Conservation (phyloP, 495 filamentous ascomycete species). For the Rostrohypoxylon terebratum region DNA sequence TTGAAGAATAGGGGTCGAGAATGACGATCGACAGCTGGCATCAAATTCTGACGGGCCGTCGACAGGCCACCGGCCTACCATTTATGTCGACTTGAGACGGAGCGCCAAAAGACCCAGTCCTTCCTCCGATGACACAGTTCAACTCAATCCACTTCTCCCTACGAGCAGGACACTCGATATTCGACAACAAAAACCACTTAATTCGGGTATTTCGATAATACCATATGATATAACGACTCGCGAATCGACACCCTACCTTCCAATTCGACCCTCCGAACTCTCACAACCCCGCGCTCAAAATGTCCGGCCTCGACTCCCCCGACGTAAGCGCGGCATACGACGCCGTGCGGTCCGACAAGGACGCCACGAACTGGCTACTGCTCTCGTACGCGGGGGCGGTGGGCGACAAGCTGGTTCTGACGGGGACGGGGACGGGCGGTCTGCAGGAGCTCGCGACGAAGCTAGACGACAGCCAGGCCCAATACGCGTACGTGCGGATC, state of each 20-base stretch:
- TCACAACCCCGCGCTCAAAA: constrained; percentile 40
- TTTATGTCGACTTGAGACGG: constrained; percentile 24
- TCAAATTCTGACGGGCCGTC: constrained; percentile 18
- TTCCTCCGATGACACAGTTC: constrained; percentile 1
- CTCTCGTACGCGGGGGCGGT: constrained; percentile 63
- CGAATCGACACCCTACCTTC: constrained; percentile 1
- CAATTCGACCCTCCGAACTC: constrained; percentile 7
- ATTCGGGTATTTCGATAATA: constrained; percentile 6
- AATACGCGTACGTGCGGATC: constrained; percentile 68
- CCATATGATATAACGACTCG: constrained; percentile 37
- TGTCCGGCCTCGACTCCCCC: constrained; percentile 61
- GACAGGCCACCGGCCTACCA: constrained; percentile 7
- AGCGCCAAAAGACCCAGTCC: constrained; percentile 11
- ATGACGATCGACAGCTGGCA: constrained; percentile 25
- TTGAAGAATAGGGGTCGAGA: constrained; percentile 23
- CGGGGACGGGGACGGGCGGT: constrained; percentile 62
- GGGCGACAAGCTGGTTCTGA: constrained; percentile 61
- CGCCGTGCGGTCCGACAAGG: constrained; percentile 66
- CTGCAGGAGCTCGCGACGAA: constrained; percentile 59
- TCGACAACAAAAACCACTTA: constrained; percentile 13
- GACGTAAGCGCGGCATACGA: constrained; percentile 63
- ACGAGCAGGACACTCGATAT: constrained; percentile 29
- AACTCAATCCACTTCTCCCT: constrained; percentile 6
- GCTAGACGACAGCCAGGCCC: constrained; percentile 62
- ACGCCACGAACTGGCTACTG: constrained; percentile 67